Conservation (phyloP, 108 stramenopile species). For the Nannochloropsis granulata region DNA sequence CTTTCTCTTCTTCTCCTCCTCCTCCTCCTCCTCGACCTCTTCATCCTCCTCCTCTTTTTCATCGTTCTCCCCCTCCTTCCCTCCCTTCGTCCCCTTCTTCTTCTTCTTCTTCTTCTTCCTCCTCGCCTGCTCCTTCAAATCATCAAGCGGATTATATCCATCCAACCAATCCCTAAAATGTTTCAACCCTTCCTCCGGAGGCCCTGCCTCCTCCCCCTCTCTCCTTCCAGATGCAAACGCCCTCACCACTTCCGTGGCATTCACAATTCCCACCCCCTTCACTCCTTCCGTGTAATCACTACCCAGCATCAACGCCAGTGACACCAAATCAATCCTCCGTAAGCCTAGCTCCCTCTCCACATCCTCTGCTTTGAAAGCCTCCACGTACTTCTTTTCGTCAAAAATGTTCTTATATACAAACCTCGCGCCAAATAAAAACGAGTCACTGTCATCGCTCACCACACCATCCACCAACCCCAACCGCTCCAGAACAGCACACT, state of each 20-base stretch:
- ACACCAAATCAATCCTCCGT: conserved; percentile 54
- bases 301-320: conserved; percentile 86
- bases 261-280: conserved; percentile 91
- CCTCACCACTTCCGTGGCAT: conserved; percentile 87
- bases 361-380: conserved; percentile 72
- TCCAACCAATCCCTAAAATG: conserved; percentile 37
- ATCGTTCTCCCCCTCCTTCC: background rate
- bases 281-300: conserved; percentile 97
- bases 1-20: conserved; percentile 3
- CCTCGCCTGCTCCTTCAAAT: conserved; percentile 1
- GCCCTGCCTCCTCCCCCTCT: conserved; percentile 55
- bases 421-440: conserved; percentile 86
- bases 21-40: background rate
- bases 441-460: conserved; percentile 94
- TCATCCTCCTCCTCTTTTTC: conserved; percentile 14
- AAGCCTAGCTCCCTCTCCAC: conserved; percentile 65
- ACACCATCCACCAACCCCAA: conserved; percentile 86
- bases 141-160: conserved; percentile 28
- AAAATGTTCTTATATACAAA: conserved; percentile 90
- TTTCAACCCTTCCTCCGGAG: background rate
- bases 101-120: conserved; percentile 18
- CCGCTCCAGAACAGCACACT: conserved; percentile 67
- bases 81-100: background rate
- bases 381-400: conserved; percentile 81
- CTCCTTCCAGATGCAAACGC: conserved; percentile 41